Percentiles rank a stretch among this genome's conserved stretches.
Evolutionary conservation across 805 yeast species (phyloP).

Genomic region (Yamadazyma tumulicola): DNA sequence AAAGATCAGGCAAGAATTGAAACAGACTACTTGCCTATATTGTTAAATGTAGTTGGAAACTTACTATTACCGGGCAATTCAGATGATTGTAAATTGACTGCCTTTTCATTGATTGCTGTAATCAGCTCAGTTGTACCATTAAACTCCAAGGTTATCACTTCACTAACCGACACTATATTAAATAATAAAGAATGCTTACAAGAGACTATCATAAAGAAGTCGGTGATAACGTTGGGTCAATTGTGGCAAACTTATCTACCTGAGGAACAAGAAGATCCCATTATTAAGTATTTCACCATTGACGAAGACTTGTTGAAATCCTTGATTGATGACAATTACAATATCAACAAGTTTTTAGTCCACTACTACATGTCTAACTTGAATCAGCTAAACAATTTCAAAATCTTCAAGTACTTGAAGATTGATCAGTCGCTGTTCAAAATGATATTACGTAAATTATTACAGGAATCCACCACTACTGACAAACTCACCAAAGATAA

Average conservation of each 20-base stretch:
- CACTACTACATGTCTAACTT: conserved; percentile 25
- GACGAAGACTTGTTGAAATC: conserved; percentile 3
- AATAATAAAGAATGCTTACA: conserved; percentile 17
- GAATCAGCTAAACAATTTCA: conserved; percentile 17
- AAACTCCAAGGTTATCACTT: conserved; percentile 22
- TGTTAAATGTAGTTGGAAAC: conserved; percentile 57
- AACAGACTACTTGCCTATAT: conserved; percentile 47
- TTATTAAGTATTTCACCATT: conserved; percentile 7
- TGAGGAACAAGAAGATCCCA: conserved; percentile 1
- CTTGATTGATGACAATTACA: conserved; percentile 7
- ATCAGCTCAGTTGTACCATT: conserved; percentile 71
- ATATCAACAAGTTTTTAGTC: conserved; percentile 25
- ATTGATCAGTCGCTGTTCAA: conserved; percentile 14
- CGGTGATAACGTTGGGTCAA: conserved; percentile 39
- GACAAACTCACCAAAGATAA: conserved; percentile 14
- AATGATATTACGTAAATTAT: conserved; percentile 13
- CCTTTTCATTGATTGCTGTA: conserved; percentile 79
- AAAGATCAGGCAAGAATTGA: conserved; percentile 42
- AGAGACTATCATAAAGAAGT: conserved; percentile 22
- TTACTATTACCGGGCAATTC: conserved; percentile 34
- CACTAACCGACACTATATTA: conserved; percentile 33
- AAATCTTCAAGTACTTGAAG: conserved; percentile 22
- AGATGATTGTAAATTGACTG: conserved; percentile 70
- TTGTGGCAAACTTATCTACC: conserved; percentile 24
- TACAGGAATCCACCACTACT: conserved; percentile 14